Evolutionary conservation across 495 filamentous ascomycete genomes (phyloP).

Genomic region (Penicillium longicatenatum): DNA sequence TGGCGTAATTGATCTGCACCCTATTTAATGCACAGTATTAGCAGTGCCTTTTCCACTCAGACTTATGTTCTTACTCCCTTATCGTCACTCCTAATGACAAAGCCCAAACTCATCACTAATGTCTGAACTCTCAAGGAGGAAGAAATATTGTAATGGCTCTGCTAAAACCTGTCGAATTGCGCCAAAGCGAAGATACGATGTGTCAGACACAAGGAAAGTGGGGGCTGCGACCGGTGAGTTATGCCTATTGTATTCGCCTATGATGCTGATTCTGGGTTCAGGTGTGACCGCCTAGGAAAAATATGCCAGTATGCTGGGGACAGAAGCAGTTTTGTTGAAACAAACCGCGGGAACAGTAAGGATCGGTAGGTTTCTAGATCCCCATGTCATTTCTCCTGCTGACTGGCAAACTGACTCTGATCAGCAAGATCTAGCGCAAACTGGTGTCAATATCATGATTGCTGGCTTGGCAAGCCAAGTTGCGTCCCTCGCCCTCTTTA

Average conservation of each 20-base stretch:
- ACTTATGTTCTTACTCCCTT: not conserved
- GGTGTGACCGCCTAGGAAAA: constrained; percentile 20
- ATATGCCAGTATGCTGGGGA: constrained; percentile 16
- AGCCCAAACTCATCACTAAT: not conserved
- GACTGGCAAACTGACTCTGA: constrained; percentile 30
- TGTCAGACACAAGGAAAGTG: not conserved
- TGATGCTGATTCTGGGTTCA: not conserved
- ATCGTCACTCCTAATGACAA: not conserved
- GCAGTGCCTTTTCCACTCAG: not conserved
- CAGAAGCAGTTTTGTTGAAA: constrained; percentile 1
- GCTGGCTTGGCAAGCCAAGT: constrained; percentile 58
- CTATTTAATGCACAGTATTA: not conserved
- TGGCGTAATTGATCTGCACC: not conserved
- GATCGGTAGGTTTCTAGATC: not conserved
- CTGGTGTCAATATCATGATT: constrained; percentile 56
- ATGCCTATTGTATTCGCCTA: not conserved
- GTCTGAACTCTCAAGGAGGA: not conserved
- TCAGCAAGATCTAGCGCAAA: constrained; percentile 20
- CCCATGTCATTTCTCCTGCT: not conserved
- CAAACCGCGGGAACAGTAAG: not conserved
- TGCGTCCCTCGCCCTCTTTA: constrained; percentile 53
- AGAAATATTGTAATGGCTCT: constrained; percentile 2
- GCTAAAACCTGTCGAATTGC: constrained; percentile 26
- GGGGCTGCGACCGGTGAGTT: not conserved
- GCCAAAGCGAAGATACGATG: constrained; percentile 26